Conservation (phyloP, 805 yeast genomes). For the Nakazawaea sp. region DNA sequence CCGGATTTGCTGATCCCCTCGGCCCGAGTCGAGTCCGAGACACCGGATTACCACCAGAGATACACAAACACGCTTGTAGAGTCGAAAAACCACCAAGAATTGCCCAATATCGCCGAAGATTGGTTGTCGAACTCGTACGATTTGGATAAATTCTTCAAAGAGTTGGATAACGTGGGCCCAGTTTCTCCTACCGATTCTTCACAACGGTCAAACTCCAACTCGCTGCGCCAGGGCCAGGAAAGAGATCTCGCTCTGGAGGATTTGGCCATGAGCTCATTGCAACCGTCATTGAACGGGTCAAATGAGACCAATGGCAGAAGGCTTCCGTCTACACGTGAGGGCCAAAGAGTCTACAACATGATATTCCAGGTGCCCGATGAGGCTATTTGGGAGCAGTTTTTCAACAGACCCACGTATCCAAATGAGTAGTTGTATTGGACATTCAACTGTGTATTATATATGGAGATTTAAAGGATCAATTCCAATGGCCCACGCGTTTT, state of each 20-base stretch:
- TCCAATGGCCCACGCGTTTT: neutral
- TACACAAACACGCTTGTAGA: slow-evolving; percentile 3
- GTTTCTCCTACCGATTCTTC: slow-evolving; percentile 12
- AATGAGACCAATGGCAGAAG: neutral
- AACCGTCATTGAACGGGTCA: neutral
- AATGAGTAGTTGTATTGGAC: neutral
- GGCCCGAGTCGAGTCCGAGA: neutral
- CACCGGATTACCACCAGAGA: neutral
- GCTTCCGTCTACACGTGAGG: slow-evolving; percentile 31
- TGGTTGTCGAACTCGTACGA: slow-evolving; percentile 31
- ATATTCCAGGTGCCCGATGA: slow-evolving; percentile 59
- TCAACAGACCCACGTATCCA: slow-evolving; percentile 16
- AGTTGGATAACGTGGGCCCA: slow-evolving; percentile 29
- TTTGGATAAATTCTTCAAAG: slow-evolving; percentile 41
- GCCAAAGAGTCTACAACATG: slow-evolving; percentile 50
- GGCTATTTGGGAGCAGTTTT: slow-evolving; percentile 64
- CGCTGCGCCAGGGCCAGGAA: too few species aligned
- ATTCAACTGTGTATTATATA: neutral
- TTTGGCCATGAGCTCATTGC: neutral
- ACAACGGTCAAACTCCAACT: slow-evolving; percentile 3
- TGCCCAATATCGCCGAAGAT: slow-evolving; percentile 13
- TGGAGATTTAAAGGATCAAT: too few species aligned
- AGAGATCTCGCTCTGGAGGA: too few species aligned
- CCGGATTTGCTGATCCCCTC: neutral
- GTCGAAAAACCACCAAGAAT: neutral